Evolutionary conservation across 192 early-diverging fungal species (phyloP), one percentile per base, ranked within the genome.

Genomic region (Linnemannia elongata): DNA sequence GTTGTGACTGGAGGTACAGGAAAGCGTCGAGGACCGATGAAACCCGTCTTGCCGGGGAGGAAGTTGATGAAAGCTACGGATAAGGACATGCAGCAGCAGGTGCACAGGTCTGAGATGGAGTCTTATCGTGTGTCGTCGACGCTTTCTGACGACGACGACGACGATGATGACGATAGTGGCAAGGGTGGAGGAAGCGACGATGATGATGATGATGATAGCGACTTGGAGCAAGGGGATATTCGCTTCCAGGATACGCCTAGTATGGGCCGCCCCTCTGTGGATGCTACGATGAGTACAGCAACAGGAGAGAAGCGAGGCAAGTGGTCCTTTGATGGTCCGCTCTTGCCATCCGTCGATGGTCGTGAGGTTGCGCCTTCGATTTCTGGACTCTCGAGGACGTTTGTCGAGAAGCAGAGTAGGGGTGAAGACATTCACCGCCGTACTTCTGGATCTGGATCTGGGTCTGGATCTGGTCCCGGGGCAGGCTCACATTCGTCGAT

Each of bases 371-470:
- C 36, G 1, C 66, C 78, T 2, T 85, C 72, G 33, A 71, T 81
- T 63, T 74, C 80, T 69, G 79, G 79, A 30, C 70, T 87, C 20
- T 81, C 76, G 10, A 81, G 36, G 42, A 33, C 44, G 1, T 57
- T 81, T 4, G 44, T 87, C 18, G 79, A 87, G 52, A 72, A 54
- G 41, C 85, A 87, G 44, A 77, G 85, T 38, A 30, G 69, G n/a
- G 85, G 85, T 33, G 76, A 78, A 36, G 76, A 80, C 33, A 63
- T 78, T 18, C 30, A 33, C n/a, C 76, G 57, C 38, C 79, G 66
- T 60, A 10, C 27, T 22, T 66, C 60, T 66, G 60, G 27, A 66
- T 42, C 41, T 6, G 74, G 36, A 38, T 39, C 72, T 1, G 36
- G 60, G 12, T 66, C 27, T 35, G 60, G 60, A 15, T 47, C 41